Conservation (phyloP, 1,284 basidiomycete species). For the Ganoderma leucocontextum region DNA sequence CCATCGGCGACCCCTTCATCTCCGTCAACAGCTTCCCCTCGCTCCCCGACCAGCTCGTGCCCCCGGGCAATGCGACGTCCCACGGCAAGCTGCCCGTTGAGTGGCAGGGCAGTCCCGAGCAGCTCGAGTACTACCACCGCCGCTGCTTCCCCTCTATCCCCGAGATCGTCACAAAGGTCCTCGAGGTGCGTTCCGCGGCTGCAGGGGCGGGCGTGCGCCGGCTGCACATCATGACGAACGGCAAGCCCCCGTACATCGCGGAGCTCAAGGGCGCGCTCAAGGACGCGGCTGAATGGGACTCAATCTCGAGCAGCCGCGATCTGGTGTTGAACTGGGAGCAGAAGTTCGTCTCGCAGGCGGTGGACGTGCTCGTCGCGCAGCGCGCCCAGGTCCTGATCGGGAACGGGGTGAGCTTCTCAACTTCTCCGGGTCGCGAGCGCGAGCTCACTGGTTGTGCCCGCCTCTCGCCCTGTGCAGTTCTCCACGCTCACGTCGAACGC, state of each 20-base stretch:
- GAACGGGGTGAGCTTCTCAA: conserved; percentile 45
- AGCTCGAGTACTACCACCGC: conserved; percentile 40
- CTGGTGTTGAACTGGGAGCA: conserved; percentile 47
- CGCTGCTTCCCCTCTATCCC: conserved; percentile 58
- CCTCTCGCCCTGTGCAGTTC: conserved; percentile 29
- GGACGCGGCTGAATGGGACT: conserved; percentile 34
- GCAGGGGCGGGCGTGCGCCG: conserved; percentile 40
- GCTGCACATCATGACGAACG: conserved; percentile 68
- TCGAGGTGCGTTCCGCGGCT: conserved; percentile 42
- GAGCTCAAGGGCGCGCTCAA: conserved; percentile 52
- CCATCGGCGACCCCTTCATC: conserved; percentile 50
- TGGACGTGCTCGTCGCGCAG: conserved; percentile 56
- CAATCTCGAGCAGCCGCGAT: conserved; percentile 46
- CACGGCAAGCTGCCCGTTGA: not conserved
- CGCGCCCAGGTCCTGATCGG: conserved; percentile 55
- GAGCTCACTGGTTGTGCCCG: not conserved
- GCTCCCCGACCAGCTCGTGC: conserved; percentile 36
- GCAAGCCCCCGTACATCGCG: conserved; percentile 44
- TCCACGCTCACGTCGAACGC: conserved; percentile 41
- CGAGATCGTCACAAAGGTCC: conserved; percentile 53
- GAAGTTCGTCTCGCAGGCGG: conserved; percentile 46
- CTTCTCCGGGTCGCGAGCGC: not conserved
- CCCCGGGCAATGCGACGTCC: not conserved
- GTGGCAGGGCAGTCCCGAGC: not conserved
- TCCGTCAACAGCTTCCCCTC: conserved; percentile 53